phyloP scores from a whole-genome alignment of 2,329 filamentous ascomycete species.

The Coniella vitis region DNA sequence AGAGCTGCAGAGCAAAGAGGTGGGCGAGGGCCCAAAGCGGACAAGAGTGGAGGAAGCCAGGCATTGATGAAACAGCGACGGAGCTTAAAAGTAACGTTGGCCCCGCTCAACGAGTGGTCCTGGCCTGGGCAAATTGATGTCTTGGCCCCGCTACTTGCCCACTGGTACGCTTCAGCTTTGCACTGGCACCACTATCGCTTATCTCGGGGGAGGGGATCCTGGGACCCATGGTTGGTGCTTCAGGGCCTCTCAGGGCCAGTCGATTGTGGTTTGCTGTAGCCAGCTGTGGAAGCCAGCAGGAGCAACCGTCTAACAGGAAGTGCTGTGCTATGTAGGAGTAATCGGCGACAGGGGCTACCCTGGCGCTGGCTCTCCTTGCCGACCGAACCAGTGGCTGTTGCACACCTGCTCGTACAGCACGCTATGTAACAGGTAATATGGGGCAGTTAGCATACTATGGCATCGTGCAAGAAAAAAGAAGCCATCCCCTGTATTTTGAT shows the following conservation, averaged over 20 bases:
- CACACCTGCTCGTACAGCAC: neutral
- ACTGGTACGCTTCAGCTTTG: neutral
- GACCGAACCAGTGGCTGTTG: too few species aligned
- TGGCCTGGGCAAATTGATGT: conserved; percentile 8
- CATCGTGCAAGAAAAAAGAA: conserved; percentile 5
- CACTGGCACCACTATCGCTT: too few species aligned
- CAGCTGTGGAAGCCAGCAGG: too few species aligned
- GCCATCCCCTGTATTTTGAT: conserved; percentile 12
- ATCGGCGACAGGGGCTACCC: too few species aligned
- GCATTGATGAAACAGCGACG: conserved; percentile 18
- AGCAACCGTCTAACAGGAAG: too few species aligned
- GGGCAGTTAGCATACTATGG: conserved; percentile 10
- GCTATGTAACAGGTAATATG: conserved; percentile 16
- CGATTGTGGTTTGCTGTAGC: conserved; percentile 6
- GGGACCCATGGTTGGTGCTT: too few species aligned
- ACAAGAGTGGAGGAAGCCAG: conserved; percentile 10
- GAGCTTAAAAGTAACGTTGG: conserved; percentile 17
- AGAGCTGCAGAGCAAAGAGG: too few species aligned
- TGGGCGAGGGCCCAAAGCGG: conserved; percentile 13
- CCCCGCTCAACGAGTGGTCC: conserved; percentile 15
- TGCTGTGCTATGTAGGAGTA: too few species aligned
- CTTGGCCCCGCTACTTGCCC: conserved; percentile 7
- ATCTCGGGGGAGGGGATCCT: too few species aligned
- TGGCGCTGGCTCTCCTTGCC: too few species aligned
- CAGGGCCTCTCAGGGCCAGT: conserved; percentile 7